phyloP scores from a whole-genome alignment of 345 rosid genomes.

The Hibiscus syriacus region DNA sequence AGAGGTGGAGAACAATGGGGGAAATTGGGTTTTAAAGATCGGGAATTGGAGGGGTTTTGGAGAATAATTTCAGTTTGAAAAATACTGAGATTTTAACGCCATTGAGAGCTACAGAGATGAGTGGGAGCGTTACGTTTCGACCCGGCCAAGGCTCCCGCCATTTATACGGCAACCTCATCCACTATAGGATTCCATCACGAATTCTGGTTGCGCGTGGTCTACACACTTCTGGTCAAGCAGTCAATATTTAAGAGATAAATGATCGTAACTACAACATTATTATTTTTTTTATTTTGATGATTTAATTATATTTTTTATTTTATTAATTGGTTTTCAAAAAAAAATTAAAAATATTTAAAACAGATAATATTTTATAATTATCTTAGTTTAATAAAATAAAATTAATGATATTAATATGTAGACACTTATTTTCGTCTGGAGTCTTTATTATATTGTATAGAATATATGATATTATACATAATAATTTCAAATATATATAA shows the following conservation, averaged over 20 bases:
- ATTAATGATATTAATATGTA: too few species aligned
- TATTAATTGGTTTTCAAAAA: too few species aligned
- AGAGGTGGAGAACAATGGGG: neutral
- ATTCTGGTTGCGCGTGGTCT: neutral
- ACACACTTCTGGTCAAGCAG: neutral
- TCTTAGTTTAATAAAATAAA: too few species aligned
- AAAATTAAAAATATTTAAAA: too few species aligned
- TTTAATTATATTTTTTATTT: too few species aligned
- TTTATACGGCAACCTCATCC: slow-evolving; percentile 22
- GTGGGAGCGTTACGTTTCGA: slow-evolving; percentile 18
- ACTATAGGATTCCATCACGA: slow-evolving; percentile 6
- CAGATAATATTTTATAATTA: too few species aligned
- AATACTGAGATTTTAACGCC: neutral
- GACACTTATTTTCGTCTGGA: too few species aligned
- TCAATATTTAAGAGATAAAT: neutral
- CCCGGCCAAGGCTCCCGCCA: slow-evolving; percentile 27
- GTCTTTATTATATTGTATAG: too few species aligned
- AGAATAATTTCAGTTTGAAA: slow-evolving; percentile 12
- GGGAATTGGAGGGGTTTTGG: slow-evolving; percentile 15
- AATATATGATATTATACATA: too few species aligned
- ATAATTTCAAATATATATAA: too few species aligned
- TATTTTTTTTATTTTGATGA: too few species aligned
- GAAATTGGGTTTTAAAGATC: slow-evolving; percentile 12
- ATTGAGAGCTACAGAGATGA: neutral
- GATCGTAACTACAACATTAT: too few species aligned